These are phyloP conservation scores for Pycnococcus provasolii DNA, from an alignment of 139 green algal genomes.

Conservation along the genomic window DNA sequence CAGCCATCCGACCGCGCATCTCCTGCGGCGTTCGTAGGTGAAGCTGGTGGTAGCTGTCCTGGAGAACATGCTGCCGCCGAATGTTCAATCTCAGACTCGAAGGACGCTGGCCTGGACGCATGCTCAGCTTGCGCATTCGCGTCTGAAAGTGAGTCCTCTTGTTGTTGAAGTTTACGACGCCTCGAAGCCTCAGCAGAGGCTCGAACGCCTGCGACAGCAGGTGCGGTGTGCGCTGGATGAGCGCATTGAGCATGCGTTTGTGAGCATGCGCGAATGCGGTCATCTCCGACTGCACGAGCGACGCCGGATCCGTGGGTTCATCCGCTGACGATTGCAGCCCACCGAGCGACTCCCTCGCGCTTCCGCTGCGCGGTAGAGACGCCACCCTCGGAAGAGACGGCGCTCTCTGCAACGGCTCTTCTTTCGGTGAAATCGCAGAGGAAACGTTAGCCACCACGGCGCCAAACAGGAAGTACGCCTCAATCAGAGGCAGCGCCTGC, in stretches of 20 bases:
- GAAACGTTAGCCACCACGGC: not conserved
- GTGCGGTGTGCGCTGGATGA: conserved; percentile 56
- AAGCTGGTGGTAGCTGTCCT: conserved; percentile 96
- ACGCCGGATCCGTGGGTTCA: not conserved
- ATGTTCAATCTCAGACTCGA: conserved; percentile 57
- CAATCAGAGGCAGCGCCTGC: conserved; percentile 76
- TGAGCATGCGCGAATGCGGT: conserved; percentile 30
- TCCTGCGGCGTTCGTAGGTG: conserved; percentile 61
- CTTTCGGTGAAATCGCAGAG: too few relatives aligned
- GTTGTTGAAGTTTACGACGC: conserved; percentile 96
- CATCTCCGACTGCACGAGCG: not conserved
- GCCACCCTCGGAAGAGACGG: too few relatives aligned
- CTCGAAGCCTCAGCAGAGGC: conserved; percentile 61
- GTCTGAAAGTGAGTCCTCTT: conserved; percentile 77
- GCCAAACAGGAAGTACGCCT: conserved; percentile 81
- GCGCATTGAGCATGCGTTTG: conserved; percentile 73
- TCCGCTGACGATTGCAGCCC: not conserved
- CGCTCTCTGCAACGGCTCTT: too few relatives aligned
- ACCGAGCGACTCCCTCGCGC: conserved; percentile 3
- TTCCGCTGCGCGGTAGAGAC: not conserved
- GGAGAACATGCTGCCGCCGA: conserved; percentile 75
- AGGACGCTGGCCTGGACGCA: too few relatives aligned
- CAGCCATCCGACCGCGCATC: conserved; percentile 54
- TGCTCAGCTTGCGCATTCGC: conserved; percentile 7
- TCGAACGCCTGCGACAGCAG: conserved; percentile 68